Evolutionary conservation across 2,329 filamentous ascomycete genomes (phyloP), one percentile per base, ranked within the genome.

Genomic region (Zymoseptoria brevis): DNA sequence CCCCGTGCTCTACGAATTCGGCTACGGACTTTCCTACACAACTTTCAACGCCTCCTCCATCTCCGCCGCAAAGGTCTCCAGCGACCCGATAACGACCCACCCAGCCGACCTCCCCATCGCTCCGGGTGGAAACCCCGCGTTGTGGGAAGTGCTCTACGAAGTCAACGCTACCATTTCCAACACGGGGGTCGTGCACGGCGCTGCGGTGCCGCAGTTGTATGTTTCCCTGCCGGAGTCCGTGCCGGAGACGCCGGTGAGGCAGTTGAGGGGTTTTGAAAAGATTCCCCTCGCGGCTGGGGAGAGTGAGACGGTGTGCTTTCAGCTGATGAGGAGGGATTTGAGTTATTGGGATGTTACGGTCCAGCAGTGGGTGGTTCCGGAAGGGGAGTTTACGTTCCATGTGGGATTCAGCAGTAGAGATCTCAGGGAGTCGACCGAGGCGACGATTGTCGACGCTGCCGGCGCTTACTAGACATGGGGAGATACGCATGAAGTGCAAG

Each of bases 1-100:
- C 57, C 82, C 83, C 2, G 88, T 89, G 1, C 83, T 88, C 26
- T 58, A 54, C 51, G 56, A 92, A 89, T 64, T 63, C 21, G 62
- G 62, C 1, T 61, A 57, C 53, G 62, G 62, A 57, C 77, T 95
- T 13, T 88, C 84, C 5, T 95, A 94, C 80, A 90, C 89, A 0
- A 89, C 81, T 2, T 93, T 95, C 71, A 74, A 82, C 59, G 11
- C 51, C 13, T 26, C 19, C 8, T 22, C 22, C 29, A n/a, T 53
- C 29, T 22, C 22, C 22, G 51, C 21, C 22, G 22, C 22, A 24
- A 16, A 19, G 22, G 13, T n/a, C 21, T 8, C 19, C 50, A 8
- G 6, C 9, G 3, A 6, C 22, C 7, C 22, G 13, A 73, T 78
- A 13, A 79, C 81, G 7, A 82, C 80, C 0, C 72, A 88, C 1